These are phyloP conservation scores for Pseudogymnoascus sp. DNA, from an alignment of 2,329 filamentous ascomycete species.

Conservation along the genomic window DNA sequence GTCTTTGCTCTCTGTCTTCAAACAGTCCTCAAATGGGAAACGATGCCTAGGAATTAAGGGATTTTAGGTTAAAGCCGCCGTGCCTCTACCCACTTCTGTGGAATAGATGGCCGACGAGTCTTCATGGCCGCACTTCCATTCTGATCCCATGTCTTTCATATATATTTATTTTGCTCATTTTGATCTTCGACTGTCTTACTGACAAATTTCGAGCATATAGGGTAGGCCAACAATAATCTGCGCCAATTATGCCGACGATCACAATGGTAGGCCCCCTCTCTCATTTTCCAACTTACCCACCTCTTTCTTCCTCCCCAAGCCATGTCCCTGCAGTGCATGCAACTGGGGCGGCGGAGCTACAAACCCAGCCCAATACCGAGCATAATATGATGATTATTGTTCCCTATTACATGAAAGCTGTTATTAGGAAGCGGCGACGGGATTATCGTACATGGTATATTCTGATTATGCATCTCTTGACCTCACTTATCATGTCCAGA, in stretches of 20 bases:
- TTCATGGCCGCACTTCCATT: conserved; percentile 6
- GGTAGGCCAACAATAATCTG: background rate
- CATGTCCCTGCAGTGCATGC: background rate
- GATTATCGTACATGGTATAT: conserved; percentile 8
- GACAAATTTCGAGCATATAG: background rate
- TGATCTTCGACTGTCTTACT: background rate
- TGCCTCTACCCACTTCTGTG: background rate
- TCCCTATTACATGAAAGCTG: conserved; percentile 8
- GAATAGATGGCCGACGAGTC: background rate
- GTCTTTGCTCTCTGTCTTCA: background rate
- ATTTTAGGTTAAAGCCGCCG: background rate
- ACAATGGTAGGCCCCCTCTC: background rate
- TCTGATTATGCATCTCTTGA: conserved; percentile 1
- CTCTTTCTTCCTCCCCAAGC: background rate
- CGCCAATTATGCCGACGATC: background rate
- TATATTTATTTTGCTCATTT: background rate
- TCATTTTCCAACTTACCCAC: background rate
- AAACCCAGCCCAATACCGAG: background rate
- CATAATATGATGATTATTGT: conserved; percentile 8
- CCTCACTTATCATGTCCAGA: background rate
- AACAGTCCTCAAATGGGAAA: background rate
- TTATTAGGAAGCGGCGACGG: conserved; percentile 2
- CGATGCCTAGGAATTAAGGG: conserved; percentile 7
- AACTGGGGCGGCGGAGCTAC: background rate
- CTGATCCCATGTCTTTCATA: background rate